Conservation (phyloP, 306 rosid species). For the Pueraria montana region DNA sequence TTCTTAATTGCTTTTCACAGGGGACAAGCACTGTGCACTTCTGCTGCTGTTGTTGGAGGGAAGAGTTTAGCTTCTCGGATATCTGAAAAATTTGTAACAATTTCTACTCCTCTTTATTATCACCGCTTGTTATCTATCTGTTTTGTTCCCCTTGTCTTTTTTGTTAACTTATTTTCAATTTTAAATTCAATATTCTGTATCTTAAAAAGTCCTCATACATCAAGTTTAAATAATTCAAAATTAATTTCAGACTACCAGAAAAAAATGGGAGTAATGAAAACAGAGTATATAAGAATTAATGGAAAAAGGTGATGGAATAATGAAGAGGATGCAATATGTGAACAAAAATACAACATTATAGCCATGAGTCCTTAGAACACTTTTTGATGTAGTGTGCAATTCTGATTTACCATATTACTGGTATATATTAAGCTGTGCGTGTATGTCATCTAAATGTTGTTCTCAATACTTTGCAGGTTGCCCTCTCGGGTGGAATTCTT, state of each 20-base stretch:
- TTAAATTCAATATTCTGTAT: slow-evolving; percentile 14
- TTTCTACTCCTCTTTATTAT: slow-evolving; percentile 10
- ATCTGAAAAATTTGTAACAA: slow-evolving; percentile 85
- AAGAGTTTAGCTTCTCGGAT: slow-evolving; percentile 96
- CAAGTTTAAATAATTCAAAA: slow-evolving; percentile 31
- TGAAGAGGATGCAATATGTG: slow-evolving; percentile 7
- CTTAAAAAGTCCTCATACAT: not conserved
- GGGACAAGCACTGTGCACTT: slow-evolving; percentile 90
- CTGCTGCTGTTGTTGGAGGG: slow-evolving; percentile 93
- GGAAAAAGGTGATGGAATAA: slow-evolving; percentile 28
- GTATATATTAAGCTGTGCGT: slow-evolving; percentile 27
- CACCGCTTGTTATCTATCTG: slow-evolving; percentile 7
- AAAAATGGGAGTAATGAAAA: slow-evolving; percentile 12
- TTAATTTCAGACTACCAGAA: not conserved
- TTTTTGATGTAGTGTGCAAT: slow-evolving; percentile 3
- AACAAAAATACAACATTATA: slow-evolving; percentile 5
- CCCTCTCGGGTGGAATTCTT: slow-evolving; percentile 86
- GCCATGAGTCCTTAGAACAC: not conserved
- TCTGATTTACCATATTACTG: not conserved
- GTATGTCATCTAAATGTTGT: slow-evolving; percentile 38
- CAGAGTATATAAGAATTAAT: not conserved
- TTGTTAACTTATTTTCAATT: not conserved
- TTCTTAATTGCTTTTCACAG: slow-evolving; percentile 52
- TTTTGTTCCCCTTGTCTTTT: not conserved
- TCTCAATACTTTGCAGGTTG: slow-evolving; percentile 69